Conservation (phyloP, 2,329 filamentous ascomycete species). For the Botrytis paeoniae region DNA sequence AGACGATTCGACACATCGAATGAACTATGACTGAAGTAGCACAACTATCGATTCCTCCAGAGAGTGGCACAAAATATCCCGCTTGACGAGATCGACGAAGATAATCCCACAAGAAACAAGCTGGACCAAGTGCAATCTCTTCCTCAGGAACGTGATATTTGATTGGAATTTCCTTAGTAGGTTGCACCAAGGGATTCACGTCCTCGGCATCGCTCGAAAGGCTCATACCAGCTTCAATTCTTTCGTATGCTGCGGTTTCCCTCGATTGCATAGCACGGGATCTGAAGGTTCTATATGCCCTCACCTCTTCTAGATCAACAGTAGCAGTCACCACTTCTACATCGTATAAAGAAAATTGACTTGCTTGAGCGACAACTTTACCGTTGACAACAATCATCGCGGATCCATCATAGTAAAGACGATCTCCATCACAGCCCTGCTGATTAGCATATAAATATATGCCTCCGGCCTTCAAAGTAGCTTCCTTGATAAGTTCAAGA, state of each 20-base stretch:
- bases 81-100: conserved; percentile 14
- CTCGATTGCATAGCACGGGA: conserved; percentile 26
- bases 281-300: conserved; percentile 49
- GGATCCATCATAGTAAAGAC: conserved; percentile 55
- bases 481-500: conserved; percentile 63
- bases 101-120: conserved; percentile 20
- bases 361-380: conserved; percentile 57
- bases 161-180: conserved; percentile 17
- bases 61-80: conserved; percentile 20
- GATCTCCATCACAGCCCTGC: conserved; percentile 56
- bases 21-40: conserved; percentile 18
- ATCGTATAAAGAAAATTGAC: conserved; percentile 44
- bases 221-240: conserved; percentile 42
- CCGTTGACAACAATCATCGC: conserved; percentile 61
- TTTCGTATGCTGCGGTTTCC: conserved; percentile 40
- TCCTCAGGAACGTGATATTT: conserved; percentile 17
- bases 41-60: conserved; percentile 19
- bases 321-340: conserved; percentile 66
- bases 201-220: conserved; percentile 44
- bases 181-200: conserved; percentile 44
- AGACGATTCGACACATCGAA: conserved; percentile 49
- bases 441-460: conserved; percentile 63
- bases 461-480: conserved; percentile 60
- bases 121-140: conserved; percentile 17
- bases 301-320: conserved; percentile 69